Base-by-base conservation (phyloP, 129 eudicot species). In the Glebionis coronaria region DNA sequence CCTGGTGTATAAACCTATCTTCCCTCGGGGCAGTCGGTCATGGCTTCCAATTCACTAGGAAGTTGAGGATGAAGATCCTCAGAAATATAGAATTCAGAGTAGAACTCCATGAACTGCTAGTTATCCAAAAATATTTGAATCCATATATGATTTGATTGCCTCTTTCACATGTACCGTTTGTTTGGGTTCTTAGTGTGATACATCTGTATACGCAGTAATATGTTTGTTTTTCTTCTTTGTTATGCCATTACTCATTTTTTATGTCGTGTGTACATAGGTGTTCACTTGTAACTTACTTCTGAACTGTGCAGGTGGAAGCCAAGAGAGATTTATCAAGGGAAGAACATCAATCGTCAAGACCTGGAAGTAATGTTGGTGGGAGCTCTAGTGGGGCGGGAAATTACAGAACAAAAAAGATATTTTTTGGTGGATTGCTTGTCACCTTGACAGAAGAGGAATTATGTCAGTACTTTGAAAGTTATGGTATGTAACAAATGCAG, bases 391-490 rank as follows among this genome's bases (percentile, higher is more conserved):
- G 65, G 20, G 58, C 73, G 2, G 82, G 70, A 72, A 76, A 77
- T 72, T 61, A 69, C 64, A 70, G 77, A 63, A 83, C 89, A 3
- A 87, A 83, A 80, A 87, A 87, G 76, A 87, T 87, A 65, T 87
- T 87, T 58, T 87, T 87, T 40, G 95, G 95, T 15, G 95, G 95
- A 0, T 76, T 87, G 68, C 95, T 90, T 54, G 62, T 85, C 29
- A 67, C 83, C 23, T 47, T 87, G 63, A 76, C 75, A 0, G 86
- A 87, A 20, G 93, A 84, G 21, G 68, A 80, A 52, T 81, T 81
- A 28, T 64, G 73, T 19, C 82, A 76, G 72, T 77, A 81, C 55
- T 81, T 81, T 77, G 85, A 76, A 67, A 63, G 11, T 51, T 81
- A 70, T 51, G 85, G 85, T 12, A 65, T 35, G 76, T 81, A 14